Percentiles rank a stretch among this genome's conserved stretches.
Conservation (phyloP, 2,329 filamentous ascomycete species). For the Penicillium sp. region DNA sequence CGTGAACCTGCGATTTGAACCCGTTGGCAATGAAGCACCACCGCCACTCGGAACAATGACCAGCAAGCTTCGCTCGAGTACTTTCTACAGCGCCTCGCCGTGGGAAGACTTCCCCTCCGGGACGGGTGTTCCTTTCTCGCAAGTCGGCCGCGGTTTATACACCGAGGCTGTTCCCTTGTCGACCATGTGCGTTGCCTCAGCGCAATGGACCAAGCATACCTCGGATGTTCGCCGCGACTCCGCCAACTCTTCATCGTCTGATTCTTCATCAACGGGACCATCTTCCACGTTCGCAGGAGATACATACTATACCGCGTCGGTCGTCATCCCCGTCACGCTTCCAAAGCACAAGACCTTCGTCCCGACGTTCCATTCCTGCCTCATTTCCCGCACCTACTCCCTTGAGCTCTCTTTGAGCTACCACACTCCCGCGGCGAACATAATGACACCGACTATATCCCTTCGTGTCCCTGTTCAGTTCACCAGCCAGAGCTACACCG, state of each 20-base stretch:
- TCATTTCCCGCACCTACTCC: slow-evolving; percentile 64
- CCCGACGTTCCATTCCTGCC: slow-evolving; percentile 70
- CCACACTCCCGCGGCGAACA: slow-evolving; percentile 50
- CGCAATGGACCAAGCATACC: slow-evolving; percentile 57
- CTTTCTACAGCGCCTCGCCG: slow-evolving; percentile 57
- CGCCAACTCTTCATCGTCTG: slow-evolving; percentile 43
- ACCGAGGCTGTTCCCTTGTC: slow-evolving; percentile 56
- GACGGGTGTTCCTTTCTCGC: slow-evolving; percentile 39
- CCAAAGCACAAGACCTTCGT: slow-evolving; percentile 64
- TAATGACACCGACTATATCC: slow-evolving; percentile 42
- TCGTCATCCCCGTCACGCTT: slow-evolving; percentile 65
- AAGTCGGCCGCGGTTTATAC: slow-evolving; percentile 54
- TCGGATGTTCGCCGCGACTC: slow-evolving; percentile 34
- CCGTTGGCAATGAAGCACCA: slow-evolving; percentile 52
- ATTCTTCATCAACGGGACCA: slow-evolving; percentile 1
- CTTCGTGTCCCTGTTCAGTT: slow-evolving; percentile 50
- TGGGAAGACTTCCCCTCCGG: slow-evolving; percentile 54
- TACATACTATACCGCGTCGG: slow-evolving; percentile 62
- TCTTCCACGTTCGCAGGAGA: slow-evolving; percentile 35
- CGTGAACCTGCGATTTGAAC: slow-evolving; percentile 63
- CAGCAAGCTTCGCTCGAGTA: slow-evolving; percentile 59
- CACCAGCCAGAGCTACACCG: slow-evolving; percentile 22
- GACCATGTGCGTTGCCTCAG: slow-evolving; percentile 58
- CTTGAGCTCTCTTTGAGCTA: slow-evolving; percentile 62
- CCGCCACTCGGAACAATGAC: slow-evolving; percentile 56